Evolutionary conservation across 148 eudicot genomes (phyloP).

Genomic region (Pharnaceum exiguum): DNA sequence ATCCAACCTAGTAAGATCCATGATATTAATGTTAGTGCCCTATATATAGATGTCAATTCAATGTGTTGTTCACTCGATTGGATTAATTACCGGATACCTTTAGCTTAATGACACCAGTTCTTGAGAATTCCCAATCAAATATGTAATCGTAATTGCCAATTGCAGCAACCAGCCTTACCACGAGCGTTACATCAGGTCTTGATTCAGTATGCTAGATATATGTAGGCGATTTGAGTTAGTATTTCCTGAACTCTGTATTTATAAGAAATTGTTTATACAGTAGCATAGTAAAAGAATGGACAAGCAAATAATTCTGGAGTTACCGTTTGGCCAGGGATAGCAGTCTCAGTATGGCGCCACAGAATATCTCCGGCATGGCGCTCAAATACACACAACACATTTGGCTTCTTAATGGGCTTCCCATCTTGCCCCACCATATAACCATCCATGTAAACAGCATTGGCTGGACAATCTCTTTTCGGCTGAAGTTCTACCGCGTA

Average conservation of each 20-base stretch:
- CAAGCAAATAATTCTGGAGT: too few relatives aligned
- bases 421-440: slow-evolving; percentile 34
- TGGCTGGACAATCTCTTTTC: slow-evolving; percentile 37
- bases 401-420: slow-evolving; percentile 23
- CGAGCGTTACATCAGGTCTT: slow-evolving; percentile 38
- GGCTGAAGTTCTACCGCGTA: slow-evolving; percentile 36
- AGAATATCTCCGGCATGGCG: slow-evolving; percentile 38
- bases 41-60: background rate
- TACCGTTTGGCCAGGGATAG: slow-evolving; percentile 34
- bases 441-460: slow-evolving; percentile 43
- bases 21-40: too few relatives aligned
- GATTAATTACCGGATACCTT: too few relatives aligned
- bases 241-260: background rate
- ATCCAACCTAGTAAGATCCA: slow-evolving; percentile 40
- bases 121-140: slow-evolving; percentile 40
- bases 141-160: slow-evolving; percentile 51
- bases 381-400: slow-evolving; percentile 39
- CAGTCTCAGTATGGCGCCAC: slow-evolving; percentile 54
- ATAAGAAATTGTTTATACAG: background rate
- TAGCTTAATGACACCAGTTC: slow-evolving; percentile 35
- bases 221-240: slow-evolving; percentile 3
- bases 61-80: too few relatives aligned
- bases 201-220: slow-evolving; percentile 36
- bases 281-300: background rate
- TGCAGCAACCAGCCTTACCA: slow-evolving; percentile 42